Evolutionary conservation across 2,329 filamentous ascomycete genomes (phyloP).

Genomic region (Xylaria arbuscula): DNA sequence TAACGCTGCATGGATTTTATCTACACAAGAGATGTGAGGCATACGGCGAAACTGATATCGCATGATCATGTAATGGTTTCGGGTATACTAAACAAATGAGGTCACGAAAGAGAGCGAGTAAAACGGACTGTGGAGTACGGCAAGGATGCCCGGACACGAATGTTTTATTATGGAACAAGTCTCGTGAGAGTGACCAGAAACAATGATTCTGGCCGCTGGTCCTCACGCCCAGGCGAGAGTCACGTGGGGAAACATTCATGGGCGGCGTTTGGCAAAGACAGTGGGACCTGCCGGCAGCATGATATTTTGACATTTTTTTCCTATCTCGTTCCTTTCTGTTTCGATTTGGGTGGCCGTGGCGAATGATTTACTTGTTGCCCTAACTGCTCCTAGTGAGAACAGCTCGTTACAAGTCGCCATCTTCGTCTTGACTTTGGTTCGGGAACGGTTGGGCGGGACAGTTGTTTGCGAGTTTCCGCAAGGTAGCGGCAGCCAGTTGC

Average conservation of each 20-base stretch:
- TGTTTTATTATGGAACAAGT: conserved; percentile 45
- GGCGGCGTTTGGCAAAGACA: conserved; percentile 48
- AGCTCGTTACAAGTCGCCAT: conserved; percentile 42
- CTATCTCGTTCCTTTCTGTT: conserved; percentile 34
- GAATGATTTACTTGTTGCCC: conserved; percentile 43
- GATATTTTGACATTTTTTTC: conserved; percentile 38
- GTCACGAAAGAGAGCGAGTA: conserved; percentile 37
- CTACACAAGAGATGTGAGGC: conserved; percentile 38
- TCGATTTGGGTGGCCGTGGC: conserved; percentile 30
- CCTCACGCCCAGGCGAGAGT: conserved; percentile 38
- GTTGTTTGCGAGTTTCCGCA: conserved; percentile 43
- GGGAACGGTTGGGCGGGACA: conserved; percentile 42
- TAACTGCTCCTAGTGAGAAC: conserved; percentile 43
- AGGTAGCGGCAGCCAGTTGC: conserved; percentile 21
- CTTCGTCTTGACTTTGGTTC: conserved; percentile 39
- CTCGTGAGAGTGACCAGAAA: conserved; percentile 37
- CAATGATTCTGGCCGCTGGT: conserved; percentile 35
- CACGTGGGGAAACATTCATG: conserved; percentile 45
- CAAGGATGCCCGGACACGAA: conserved; percentile 47
- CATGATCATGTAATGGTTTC: conserved; percentile 38
- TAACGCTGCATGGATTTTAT: conserved; percentile 39
- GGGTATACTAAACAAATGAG: conserved; percentile 49
- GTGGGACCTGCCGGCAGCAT: conserved; percentile 45
- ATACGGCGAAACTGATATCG: conserved; percentile 45
- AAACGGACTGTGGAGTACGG: conserved; percentile 43